phyloP scores from a whole-genome alignment of 1,284 basidiomycete species.

The Coriolopsis trogii region DNA sequence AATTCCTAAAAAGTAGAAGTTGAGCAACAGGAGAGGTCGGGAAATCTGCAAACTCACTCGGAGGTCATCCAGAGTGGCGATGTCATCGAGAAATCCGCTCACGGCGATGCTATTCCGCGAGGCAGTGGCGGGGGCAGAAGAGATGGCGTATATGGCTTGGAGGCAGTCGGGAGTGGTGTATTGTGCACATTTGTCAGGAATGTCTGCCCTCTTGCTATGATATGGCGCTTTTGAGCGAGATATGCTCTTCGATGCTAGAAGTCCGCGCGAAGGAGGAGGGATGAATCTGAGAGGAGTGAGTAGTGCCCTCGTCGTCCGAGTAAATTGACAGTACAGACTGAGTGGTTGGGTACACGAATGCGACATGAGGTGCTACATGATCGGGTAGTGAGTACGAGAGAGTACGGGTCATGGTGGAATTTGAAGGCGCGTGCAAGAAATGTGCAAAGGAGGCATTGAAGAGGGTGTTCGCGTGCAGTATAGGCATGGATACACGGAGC shows the following conservation, averaged over 20 bases:
- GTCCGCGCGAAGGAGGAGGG: neutral
- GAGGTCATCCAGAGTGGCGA: slow-evolving; percentile 51
- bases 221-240: slow-evolving; percentile 1
- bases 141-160: slow-evolving; percentile 50
- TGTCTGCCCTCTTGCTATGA: slow-evolving; percentile 2
- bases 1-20: neutral
- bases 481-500: slow-evolving; percentile 14
- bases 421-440: slow-evolving; percentile 37
- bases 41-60: slow-evolving; percentile 31
- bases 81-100: slow-evolving; percentile 55
- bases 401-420: slow-evolving; percentile 35
- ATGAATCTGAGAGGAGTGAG: neutral
- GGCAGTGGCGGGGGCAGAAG: slow-evolving; percentile 46
- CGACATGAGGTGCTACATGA: slow-evolving; percentile 35
- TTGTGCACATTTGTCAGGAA: slow-evolving; percentile 12
- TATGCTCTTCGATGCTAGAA: neutral
- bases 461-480: slow-evolving; percentile 38
- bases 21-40: neutral
- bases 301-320: no score
- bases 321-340: slow-evolving; percentile 12
- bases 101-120: slow-evolving; percentile 52
- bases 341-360: slow-evolving; percentile 42
- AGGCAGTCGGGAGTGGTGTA: slow-evolving; percentile 56
- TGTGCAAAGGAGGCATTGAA: slow-evolving; percentile 38
- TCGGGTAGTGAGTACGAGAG: slow-evolving; percentile 42